These are phyloP conservation scores for Carallia brachiata DNA, from an alignment of 345 rosid species.

Conservation along the genomic window DNA sequence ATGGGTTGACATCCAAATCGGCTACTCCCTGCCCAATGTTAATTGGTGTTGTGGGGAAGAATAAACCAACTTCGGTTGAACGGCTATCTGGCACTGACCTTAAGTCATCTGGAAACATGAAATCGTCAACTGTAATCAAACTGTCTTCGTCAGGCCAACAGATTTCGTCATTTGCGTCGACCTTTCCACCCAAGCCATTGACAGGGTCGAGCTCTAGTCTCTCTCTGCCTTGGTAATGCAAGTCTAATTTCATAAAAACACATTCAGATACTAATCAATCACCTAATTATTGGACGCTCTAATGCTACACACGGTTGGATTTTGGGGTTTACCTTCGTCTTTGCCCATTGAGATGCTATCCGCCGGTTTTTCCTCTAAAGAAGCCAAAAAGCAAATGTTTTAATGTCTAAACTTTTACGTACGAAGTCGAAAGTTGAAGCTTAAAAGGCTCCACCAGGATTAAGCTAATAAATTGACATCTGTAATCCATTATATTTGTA, in stretches of 20 bases:
- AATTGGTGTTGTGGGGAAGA: slow-evolving; percentile 11
- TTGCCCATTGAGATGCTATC: background rate
- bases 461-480: slow-evolving; percentile 20
- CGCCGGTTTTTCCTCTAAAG: slow-evolving; percentile 18
- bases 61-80: slow-evolving; percentile 6
- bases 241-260: background rate
- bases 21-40: background rate
- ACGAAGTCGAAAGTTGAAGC: slow-evolving; percentile 5
- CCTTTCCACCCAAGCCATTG: slow-evolving; percentile 14
- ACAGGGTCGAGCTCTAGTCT: slow-evolving; percentile 7
- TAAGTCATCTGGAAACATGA: slow-evolving; percentile 17
- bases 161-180: slow-evolving; percentile 17
- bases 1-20: background rate
- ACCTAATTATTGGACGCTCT: background rate
- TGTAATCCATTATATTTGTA: slow-evolving; percentile 7
- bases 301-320: background rate
- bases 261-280: background rate
- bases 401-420: slow-evolving; percentile 14
- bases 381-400: background rate
- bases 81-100: slow-evolving; percentile 1
- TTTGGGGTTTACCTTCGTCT: background rate
- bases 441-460: background rate
- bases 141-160: slow-evolving; percentile 42
- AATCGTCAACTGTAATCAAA: slow-evolving; percentile 34
- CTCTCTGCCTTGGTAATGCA: slow-evolving; percentile 1